Evolutionary conservation across 2,329 filamentous ascomycete species (phyloP).

Genomic region (Sordariomycetes sp.): DNA sequence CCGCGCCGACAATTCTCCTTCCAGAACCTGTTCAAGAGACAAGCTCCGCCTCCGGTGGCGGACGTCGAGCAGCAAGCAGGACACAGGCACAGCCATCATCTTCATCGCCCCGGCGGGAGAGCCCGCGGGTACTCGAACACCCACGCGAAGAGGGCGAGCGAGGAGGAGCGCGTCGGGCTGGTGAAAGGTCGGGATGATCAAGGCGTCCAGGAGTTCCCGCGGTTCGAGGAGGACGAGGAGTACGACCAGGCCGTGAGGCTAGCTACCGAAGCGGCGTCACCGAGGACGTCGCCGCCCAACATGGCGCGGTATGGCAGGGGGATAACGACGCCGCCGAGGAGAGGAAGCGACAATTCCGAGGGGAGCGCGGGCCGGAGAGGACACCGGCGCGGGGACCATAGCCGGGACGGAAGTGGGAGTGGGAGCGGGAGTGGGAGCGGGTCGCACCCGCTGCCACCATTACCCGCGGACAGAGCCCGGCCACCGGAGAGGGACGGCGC

Average conservation of each 20-base stretch:
- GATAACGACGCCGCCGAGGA: slow-evolving; percentile 26
- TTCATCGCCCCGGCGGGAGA: background rate
- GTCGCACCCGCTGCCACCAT: background rate
- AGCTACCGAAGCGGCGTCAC: background rate
- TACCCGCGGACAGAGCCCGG: background rate
- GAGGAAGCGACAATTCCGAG: slow-evolving; percentile 13
- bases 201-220: slow-evolving; percentile 21
- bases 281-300: slow-evolving; percentile 2
- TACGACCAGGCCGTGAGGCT: slow-evolving; percentile 10
- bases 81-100: slow-evolving; percentile 11
- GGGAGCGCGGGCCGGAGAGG: background rate
- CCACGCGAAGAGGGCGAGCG: slow-evolving; percentile 48
- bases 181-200: slow-evolving; percentile 50
- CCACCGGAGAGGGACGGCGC: background rate
- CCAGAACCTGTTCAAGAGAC: slow-evolving; percentile 61
- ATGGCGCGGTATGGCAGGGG: slow-evolving; percentile 26
- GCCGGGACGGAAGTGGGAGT: background rate
- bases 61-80: slow-evolving; percentile 14
- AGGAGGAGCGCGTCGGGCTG: slow-evolving; percentile 74
- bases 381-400: background rate
- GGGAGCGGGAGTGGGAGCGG: background rate
- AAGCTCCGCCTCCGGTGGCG: slow-evolving; percentile 32
- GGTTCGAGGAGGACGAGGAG: slow-evolving; percentile 23
- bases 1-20: slow-evolving; percentile 83
- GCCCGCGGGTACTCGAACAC: slow-evolving; percentile 28